Evolutionary conservation across 2,329 filamentous ascomycete species (phyloP).

Genomic region (Penicillium sp.): DNA sequence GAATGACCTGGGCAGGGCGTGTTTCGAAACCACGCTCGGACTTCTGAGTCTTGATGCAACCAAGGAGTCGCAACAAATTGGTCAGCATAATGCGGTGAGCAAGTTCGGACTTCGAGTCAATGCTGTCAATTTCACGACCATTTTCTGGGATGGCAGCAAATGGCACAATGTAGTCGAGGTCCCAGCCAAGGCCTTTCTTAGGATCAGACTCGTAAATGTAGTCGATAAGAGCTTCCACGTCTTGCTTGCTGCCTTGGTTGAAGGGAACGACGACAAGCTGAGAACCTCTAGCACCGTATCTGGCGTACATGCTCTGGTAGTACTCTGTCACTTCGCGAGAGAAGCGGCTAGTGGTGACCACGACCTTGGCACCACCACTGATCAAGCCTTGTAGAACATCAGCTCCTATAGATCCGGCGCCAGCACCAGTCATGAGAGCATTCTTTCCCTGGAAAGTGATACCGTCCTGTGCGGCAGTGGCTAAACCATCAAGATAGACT

Average conservation of each 20-base stretch:
- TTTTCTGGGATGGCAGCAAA: conserved; percentile 98
- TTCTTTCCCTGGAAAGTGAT: conserved; percentile 94
- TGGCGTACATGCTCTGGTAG: conserved; percentile 97
- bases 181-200: conserved; percentile 97
- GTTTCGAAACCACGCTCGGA: conserved; percentile 84
- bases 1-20: conserved; percentile 90
- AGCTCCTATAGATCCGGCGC: conserved; percentile 94
- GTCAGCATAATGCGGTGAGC: conserved; percentile 99
- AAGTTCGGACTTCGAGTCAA: conserved; percentile 96
- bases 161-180: conserved; percentile 91
- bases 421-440: conserved; percentile 95
- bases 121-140: conserved; percentile 91
- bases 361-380: conserved; percentile 91
- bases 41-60: conserved; percentile 88
- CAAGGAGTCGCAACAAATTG: conserved; percentile 87
- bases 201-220: conserved; percentile 94
- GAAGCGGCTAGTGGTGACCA: conserved; percentile 95
- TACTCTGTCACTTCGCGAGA: conserved; percentile 98
- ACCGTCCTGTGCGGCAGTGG: conserved; percentile 80
- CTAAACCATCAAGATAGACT: conserved; percentile 85
- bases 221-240: conserved; percentile 86
- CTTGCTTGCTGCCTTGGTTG: conserved; percentile 98
- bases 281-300: conserved; percentile 87
- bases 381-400: conserved; percentile 95
- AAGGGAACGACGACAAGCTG: conserved; percentile 98